A percentile compares a stretch with the other conserved stretches of the same genome.
phyloP scores from a whole-genome alignment of 2,329 filamentous ascomycete genomes.

The Nemania abortiva region DNA sequence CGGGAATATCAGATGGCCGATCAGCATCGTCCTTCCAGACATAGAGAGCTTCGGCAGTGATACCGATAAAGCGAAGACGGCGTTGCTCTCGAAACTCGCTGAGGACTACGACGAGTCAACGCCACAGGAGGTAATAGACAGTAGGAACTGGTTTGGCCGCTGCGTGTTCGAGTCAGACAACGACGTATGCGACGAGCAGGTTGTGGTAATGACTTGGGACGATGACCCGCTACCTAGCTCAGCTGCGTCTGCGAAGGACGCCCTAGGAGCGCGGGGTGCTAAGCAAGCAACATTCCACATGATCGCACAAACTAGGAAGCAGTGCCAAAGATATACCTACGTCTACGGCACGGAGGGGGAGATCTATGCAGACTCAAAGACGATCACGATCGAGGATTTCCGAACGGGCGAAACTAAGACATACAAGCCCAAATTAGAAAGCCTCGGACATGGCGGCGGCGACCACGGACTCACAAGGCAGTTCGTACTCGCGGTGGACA shows the following conservation, averaged over 20 bases:
- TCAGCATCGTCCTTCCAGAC: constrained; percentile 90
- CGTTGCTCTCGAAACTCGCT: constrained; percentile 53
- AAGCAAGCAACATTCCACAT: constrained; percentile 95
- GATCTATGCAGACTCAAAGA: constrained; percentile 83
- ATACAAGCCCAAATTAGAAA: constrained; percentile 70
- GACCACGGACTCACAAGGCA: constrained; percentile 83
- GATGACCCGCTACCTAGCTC: constrained; percentile 66
- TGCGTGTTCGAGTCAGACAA: constrained; percentile 96
- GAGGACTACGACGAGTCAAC: constrained; percentile 67
- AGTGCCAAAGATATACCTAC: constrained; percentile 86
- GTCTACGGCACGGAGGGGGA: constrained; percentile 91
- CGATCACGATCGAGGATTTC: constrained; percentile 82
- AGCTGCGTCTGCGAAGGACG: constrained; percentile 35
- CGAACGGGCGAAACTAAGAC: constrained; percentile 65
- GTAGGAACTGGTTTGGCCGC: constrained; percentile 85
- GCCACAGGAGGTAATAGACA: constrained; percentile 60
- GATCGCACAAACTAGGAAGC: constrained; percentile 88
- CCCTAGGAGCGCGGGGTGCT: constrained; percentile 65
- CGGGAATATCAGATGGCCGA: constrained; percentile 81
- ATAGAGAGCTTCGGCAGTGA: constrained; percentile 79
- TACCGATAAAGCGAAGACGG: constrained; percentile 55
- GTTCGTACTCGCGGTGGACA: constrained; percentile 85
- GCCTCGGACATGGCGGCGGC: constrained; percentile 77
- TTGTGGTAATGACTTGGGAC: constrained; percentile 89
- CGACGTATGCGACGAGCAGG: constrained; percentile 92